Evolutionary conservation across 495 filamentous ascomycete species (phyloP), one percentile per base, ranked within the genome.

Genomic region (Xylaria scruposa): DNA sequence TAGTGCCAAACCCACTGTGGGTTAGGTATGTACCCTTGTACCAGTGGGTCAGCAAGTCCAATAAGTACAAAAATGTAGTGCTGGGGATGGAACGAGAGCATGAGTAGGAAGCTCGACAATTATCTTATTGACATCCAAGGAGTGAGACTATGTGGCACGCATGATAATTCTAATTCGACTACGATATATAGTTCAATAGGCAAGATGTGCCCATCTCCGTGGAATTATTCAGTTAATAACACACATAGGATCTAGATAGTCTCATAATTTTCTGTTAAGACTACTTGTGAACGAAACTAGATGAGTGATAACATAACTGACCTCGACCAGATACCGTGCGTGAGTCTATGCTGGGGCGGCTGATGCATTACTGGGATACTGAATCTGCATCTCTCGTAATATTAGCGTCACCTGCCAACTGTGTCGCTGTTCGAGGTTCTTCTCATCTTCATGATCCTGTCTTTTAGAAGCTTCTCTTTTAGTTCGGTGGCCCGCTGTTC

Each of bases 401-500:
- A 82, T 86, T 86, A 85, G 85, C 85, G 81, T 80, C 78, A 76
- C 80, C 75, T 76, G 73, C 82, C 78, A 79, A 78, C 78, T 54
- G 76, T 74, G 70, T 82, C 76, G 75, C 82, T 80, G 74, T 78
- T 83, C 79, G 81, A 84, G 77, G 82, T 85, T 80, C 82, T 83
- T 83, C 85, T 88, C 85, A 88, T 86, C 85, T 88, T 83, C 82
- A 90, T 90, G 67, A 93, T 85, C 78, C 87, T 89, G 77, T 93
- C 91, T 76, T 88, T 88, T 15, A 92, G 85, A 67, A 92, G 82
- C 76, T 82, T 89, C 81, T 93, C 90, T 60, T 88, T 87, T 59
- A 91, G 83, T 77, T 89, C 85, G 72, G 84, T 90, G 51, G 86
- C 84, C 72, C 76, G 78, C 74, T 81, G 80, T 73, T 83, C 79